Percentiles rank a stretch among this genome's conserved stretches.
These are phyloP conservation scores for Camellia oleifera DNA, from an alignment of 179 eudicot species.

Conservation along the genomic window DNA sequence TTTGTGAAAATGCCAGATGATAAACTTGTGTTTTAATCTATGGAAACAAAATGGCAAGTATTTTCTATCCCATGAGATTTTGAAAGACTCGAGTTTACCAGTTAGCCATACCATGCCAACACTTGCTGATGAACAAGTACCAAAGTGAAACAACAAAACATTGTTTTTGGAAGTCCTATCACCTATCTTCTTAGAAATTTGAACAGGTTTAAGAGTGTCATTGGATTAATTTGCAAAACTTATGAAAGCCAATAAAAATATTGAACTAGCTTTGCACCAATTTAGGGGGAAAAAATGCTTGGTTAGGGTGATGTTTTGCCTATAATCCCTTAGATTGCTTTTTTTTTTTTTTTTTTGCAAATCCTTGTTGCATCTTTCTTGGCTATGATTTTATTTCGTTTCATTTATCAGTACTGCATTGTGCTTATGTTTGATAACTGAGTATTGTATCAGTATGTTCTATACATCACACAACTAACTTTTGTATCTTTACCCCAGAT, in stretches of 20 bases:
- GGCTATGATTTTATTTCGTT: neutral
- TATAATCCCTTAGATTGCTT: neutral
- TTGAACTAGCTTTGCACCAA: neutral
- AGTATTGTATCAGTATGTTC: neutral
- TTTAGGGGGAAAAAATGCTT: no score
- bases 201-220: neutral
- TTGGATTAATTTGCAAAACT: neutral
- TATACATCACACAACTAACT: neutral
- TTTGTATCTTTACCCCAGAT: conserved; percentile 38
- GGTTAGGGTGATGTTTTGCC: neutral
- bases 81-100: neutral
- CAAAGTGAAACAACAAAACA: neutral
- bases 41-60: neutral
- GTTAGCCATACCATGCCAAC: neutral
- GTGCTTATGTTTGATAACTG: neutral
- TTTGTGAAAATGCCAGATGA: neutral
- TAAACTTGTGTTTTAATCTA: neutral
- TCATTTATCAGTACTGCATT: no score
- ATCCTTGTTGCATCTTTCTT: neutral
- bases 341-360: neutral
- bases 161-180: neutral
- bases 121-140: neutral
- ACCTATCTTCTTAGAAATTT: neutral
- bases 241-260: neutral
- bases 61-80: neutral